Evolutionary conservation across 139 green algal genomes (phyloP).

Genomic region (Chlamydomonas schloesseri): DNA sequence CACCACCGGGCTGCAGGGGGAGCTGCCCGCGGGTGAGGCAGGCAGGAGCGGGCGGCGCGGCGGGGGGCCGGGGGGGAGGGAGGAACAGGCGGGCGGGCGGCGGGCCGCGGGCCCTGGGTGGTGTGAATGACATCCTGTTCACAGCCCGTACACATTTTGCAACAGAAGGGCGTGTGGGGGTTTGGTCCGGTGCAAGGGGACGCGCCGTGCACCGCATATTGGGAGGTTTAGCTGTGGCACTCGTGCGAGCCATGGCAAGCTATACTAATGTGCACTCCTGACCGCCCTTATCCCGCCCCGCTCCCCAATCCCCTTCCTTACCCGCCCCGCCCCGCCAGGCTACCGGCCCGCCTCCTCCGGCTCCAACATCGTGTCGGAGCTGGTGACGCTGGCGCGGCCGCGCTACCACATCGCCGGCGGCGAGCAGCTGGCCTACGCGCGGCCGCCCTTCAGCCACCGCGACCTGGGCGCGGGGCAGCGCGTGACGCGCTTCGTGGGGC

Average conservation of each 20-base stretch:
- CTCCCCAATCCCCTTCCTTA: too few relatives aligned
- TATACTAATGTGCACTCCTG: too few relatives aligned
- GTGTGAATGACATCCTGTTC: too few relatives aligned
- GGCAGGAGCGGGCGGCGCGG: background rate
- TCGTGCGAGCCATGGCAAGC: too few relatives aligned
- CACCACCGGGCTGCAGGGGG: constrained; percentile 44
- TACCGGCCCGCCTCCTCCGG: constrained; percentile 6
- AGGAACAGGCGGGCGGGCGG: background rate
- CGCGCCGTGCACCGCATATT: too few relatives aligned
- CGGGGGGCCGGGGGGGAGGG: background rate
- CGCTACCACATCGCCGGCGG: constrained; percentile 47
- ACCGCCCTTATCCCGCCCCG: too few relatives aligned
- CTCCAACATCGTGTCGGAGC: constrained; percentile 50
- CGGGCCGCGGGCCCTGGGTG: too few relatives aligned
- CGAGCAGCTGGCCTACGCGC: constrained; percentile 34
- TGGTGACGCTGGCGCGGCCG: constrained; percentile 42
- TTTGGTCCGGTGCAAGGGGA: too few relatives aligned
- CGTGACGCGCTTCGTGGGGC: constrained; percentile 89
- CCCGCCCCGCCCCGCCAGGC: background rate
- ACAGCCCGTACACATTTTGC: too few relatives aligned
- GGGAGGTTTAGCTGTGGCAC: too few relatives aligned
- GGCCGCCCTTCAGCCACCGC: constrained; percentile 87
- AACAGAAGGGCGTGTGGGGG: too few relatives aligned
- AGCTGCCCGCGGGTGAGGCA: constrained; percentile 44
- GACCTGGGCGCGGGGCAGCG: constrained; percentile 81